Base-by-base conservation (phyloP, 108 stramenopile genomes). In the Poteriospumella lacustris region DNA sequence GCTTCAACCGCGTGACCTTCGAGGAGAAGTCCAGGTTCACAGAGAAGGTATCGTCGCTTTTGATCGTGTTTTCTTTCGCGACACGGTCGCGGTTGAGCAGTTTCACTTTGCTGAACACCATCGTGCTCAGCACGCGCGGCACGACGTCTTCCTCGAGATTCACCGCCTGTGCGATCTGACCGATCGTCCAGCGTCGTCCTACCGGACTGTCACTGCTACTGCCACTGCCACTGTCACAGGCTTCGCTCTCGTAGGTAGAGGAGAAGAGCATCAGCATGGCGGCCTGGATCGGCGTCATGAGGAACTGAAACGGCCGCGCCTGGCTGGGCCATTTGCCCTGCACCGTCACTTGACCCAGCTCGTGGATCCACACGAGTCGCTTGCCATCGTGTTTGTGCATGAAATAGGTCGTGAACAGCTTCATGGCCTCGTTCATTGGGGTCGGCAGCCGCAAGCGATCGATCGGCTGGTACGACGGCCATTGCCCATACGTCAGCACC, bases 401-500 rank as follows among this genome's bases (percentile, higher is more conserved):
- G 81, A 86, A 85, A 80, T 78, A 96, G 39, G 90, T 91, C 70
- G 91, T 86, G 89, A 95, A 99, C 38, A 96, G 83, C 33, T 89
- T 80, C 88, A 93, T 93, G 82, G 95, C 97, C 59, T 85, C 89
- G 26, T 81, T 75, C 95, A 99, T 95, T 68, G 92, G 87, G 12
- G 86, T 73, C 1, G 98, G 96, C 26, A 98, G 79, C 38, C 84
- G 79, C 58, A 98, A 86, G 79, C 94, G 91, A 52, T 52, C 19
- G 39, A 97, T 87, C 41, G 89, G 82, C 85, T 94, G 93, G 86
- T 95, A 96, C 5, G 94, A 83, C 2, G 98, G 98, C 98, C 98
- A 98, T 84, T 95, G 93, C 9, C 96, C 96, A 40, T 94, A 95
- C 1, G 98, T 99, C 56, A 99, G 87, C 26, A 99, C 95, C 80